Percentiles rank a stretch among this genome's conserved stretches.
Conservation (phyloP, 257 asterid genomes). For the Penstemon barbatus region DNA sequence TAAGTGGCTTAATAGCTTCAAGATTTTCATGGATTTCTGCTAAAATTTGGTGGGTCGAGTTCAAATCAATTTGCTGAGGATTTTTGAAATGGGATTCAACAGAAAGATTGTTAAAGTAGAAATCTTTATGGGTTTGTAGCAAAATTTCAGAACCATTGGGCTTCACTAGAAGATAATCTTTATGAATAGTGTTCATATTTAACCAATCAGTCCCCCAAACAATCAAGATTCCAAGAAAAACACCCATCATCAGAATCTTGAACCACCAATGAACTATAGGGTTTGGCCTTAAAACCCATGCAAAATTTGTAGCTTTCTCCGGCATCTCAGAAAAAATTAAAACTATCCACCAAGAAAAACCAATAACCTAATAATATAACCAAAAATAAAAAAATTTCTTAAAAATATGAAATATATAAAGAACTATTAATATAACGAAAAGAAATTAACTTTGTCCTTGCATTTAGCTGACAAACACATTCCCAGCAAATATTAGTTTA, state of each 20-base stretch:
- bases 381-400: background rate
- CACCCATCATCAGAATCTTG: constrained; percentile 47
- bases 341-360: background rate
- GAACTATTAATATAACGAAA: background rate
- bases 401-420: background rate
- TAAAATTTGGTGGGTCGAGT: constrained; percentile 28
- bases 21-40: constrained; percentile 25
- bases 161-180: constrained; percentile 39
- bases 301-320: constrained; percentile 50
- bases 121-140: constrained; percentile 34
- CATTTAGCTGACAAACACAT: constrained; percentile 28
- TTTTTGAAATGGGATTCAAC: constrained; percentile 21
- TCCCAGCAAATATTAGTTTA: constrained; percentile 21
- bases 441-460: background rate
- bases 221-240: constrained; percentile 57
- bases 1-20: constrained; percentile 25
- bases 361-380: background rate
- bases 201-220: constrained; percentile 55
- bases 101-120: constrained; percentile 34
- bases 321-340: constrained; percentile 40
- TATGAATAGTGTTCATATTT: constrained; percentile 33
- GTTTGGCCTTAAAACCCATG: constrained; percentile 56
- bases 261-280: constrained; percentile 60
- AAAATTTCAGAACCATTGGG: constrained; percentile 30
- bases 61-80: constrained; percentile 28